Evolutionary conservation across 2,329 filamentous ascomycete species (phyloP).

Genomic region (Ceratocystis lukuohia): DNA sequence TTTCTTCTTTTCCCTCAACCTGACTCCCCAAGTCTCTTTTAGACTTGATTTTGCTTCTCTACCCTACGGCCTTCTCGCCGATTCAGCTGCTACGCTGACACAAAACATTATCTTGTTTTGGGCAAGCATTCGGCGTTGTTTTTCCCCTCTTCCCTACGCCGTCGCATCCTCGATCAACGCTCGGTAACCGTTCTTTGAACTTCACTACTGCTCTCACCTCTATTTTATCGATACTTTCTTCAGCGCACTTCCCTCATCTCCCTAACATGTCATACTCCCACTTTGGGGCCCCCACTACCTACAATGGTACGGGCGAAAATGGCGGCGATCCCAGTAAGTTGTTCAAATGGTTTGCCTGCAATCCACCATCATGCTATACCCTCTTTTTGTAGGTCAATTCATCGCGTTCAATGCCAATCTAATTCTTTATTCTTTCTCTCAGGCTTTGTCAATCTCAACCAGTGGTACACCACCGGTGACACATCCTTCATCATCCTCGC

Average conservation of each 20-base stretch:
- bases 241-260: not conserved
- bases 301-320: conserved; percentile 50
- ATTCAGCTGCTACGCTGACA: conserved; percentile 5
- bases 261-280: conserved; percentile 45
- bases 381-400: not conserved
- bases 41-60: conserved; percentile 1
- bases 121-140: not conserved
- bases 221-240: not conserved
- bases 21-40: conserved; percentile 13
- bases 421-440: conserved; percentile 14
- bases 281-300: conserved; percentile 43
- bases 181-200: not conserved
- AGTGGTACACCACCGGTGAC: conserved; percentile 87
- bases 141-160: not conserved
- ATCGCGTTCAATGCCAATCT: not conserved
- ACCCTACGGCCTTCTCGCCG: not conserved
- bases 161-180: not conserved
- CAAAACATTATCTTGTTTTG: not conserved
- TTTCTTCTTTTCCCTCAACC: conserved; percentile 10
- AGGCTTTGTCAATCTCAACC: conserved; percentile 83
- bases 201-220: not conserved
- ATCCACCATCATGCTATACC: too few species aligned
- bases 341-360: conserved; percentile 6
- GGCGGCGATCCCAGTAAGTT: conserved; percentile 53
- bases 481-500: conserved; percentile 85